Conservation (phyloP, 441 rosid species). For the Mallotus repandus region DNA sequence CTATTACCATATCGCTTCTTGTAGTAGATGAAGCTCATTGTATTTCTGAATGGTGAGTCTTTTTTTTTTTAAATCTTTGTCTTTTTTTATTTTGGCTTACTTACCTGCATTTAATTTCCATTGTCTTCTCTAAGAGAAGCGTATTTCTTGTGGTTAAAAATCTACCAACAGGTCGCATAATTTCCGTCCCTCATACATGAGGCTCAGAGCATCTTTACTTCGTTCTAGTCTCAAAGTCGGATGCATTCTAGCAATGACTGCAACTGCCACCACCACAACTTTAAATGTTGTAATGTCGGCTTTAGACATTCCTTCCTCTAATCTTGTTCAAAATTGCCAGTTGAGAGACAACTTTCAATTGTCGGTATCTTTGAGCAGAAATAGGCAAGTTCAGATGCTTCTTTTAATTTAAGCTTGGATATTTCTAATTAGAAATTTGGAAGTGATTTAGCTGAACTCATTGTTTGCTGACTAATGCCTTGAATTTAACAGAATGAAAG, state of each 20-base stretch:
- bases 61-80: constrained; percentile 14
- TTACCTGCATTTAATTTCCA: not conserved
- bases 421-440: not conserved
- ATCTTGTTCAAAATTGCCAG: constrained; percentile 68
- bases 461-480: constrained; percentile 22
- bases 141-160: constrained; percentile 15
- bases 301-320: constrained; percentile 74
- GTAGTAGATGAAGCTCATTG: constrained; percentile 99
- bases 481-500: constrained; percentile 66
- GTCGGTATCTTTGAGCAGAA: constrained; percentile 71
- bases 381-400: constrained; percentile 50
- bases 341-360: constrained; percentile 72
- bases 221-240: constrained; percentile 54
- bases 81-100: constrained; percentile 7
- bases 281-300: constrained; percentile 83
- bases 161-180: constrained; percentile 75
- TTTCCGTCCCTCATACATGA: constrained; percentile 94
- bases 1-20: constrained; percentile 61
- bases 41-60: constrained; percentile 85
- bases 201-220: constrained; percentile 86
- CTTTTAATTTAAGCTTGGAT: constrained; percentile 8
- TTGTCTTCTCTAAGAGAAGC: constrained; percentile 12
- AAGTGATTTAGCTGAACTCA: constrained; percentile 10
- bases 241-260: constrained; percentile 96
- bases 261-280: constrained; percentile 79